phyloP scores from a whole-genome alignment of 495 filamentous ascomycete genomes.

The Aspergillus conjunctus region DNA sequence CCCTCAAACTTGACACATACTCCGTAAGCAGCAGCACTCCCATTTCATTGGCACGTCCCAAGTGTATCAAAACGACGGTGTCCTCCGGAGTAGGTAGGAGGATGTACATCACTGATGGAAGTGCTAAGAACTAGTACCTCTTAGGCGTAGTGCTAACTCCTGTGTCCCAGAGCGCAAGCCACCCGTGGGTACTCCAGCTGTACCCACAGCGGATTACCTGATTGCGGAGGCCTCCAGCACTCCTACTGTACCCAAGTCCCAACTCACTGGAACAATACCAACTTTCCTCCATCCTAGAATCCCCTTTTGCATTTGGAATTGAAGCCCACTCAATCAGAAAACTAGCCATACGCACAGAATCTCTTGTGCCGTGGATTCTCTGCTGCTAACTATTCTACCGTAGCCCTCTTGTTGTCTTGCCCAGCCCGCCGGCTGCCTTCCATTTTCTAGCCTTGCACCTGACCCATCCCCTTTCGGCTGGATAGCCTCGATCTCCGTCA shows the following conservation, averaged over 20 bases:
- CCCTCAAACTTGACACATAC: neutral
- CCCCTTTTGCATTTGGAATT: neutral
- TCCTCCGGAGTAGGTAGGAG: neutral
- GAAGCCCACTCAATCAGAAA: slow-evolving; percentile 1
- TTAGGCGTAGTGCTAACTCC: neutral
- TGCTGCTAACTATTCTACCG: slow-evolving; percentile 7
- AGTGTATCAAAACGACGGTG: neutral
- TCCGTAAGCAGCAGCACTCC: neutral
- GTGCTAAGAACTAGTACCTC: neutral
- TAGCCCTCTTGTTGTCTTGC: slow-evolving; percentile 8
- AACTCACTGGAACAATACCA: slow-evolving; percentile 3
- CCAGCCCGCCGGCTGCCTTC: slow-evolving; percentile 12
- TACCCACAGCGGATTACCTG: slow-evolving; percentile 13
- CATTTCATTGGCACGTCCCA: neutral
- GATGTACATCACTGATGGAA: slow-evolving; percentile 1
- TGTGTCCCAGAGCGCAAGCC: neutral
- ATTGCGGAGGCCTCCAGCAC: slow-evolving; percentile 6
- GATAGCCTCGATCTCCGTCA: slow-evolving; percentile 28
- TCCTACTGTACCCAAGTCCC: no score
- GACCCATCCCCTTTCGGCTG: slow-evolving; percentile 27
- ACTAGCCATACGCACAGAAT: neutral
- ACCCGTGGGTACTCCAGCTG: slow-evolving; percentile 1
- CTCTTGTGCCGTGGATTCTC: neutral
- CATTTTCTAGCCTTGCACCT: slow-evolving; percentile 23
- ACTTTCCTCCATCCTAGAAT: neutral